phyloP scores from a whole-genome alignment of 176 grass and related monocot genomes.

The Lolium rigidum region DNA sequence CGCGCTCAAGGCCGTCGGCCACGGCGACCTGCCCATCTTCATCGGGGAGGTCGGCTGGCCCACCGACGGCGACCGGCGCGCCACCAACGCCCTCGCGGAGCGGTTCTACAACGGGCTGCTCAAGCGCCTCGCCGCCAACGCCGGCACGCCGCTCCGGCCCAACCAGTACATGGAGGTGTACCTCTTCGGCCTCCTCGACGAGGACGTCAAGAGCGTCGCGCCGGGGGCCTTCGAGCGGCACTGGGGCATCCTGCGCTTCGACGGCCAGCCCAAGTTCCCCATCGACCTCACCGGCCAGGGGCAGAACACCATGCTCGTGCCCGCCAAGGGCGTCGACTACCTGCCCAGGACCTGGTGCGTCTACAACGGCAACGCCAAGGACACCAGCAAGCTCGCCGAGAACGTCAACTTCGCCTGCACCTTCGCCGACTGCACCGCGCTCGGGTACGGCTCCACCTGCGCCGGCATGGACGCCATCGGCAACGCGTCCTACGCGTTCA shows the following conservation, averaged over 20 bases:
- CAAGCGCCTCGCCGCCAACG: slow-evolving; percentile 53
- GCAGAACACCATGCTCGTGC: slow-evolving; percentile 55
- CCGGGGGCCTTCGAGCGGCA: slow-evolving; percentile 92
- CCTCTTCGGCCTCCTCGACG: slow-evolving; percentile 83
- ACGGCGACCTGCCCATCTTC: slow-evolving; percentile 72
- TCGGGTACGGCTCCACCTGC: slow-evolving; percentile 56
- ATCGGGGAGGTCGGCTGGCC: slow-evolving; percentile 97
- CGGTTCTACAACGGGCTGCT: slow-evolving; percentile 86
- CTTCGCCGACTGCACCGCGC: slow-evolving; percentile 71
- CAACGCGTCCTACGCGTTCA: slow-evolving; percentile 78
- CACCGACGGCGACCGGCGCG: slow-evolving; percentile 84
- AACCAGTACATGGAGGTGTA: slow-evolving; percentile 91
- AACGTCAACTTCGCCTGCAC: slow-evolving; percentile 71
- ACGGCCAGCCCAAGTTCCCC: slow-evolving; percentile 86
- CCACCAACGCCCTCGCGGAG: slow-evolving; percentile 60
- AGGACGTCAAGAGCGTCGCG: slow-evolving; percentile 86
- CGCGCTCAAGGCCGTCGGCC: slow-evolving; percentile 58
- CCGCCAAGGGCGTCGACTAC: slow-evolving; percentile 52
- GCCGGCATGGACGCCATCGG: slow-evolving; percentile 55
- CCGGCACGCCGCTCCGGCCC: slow-evolving; percentile 72
- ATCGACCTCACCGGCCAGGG: slow-evolving; percentile 70
- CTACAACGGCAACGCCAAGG: slow-evolving; percentile 51
- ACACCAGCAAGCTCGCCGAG: slow-evolving; percentile 52
- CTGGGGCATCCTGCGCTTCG: slow-evolving; percentile 87
- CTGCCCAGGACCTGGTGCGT: slow-evolving; percentile 58